These are phyloP conservation scores for Colletotrichum abscissum DNA, from an alignment of 2,329 filamentous ascomycete genomes.

Conservation along the genomic window DNA sequence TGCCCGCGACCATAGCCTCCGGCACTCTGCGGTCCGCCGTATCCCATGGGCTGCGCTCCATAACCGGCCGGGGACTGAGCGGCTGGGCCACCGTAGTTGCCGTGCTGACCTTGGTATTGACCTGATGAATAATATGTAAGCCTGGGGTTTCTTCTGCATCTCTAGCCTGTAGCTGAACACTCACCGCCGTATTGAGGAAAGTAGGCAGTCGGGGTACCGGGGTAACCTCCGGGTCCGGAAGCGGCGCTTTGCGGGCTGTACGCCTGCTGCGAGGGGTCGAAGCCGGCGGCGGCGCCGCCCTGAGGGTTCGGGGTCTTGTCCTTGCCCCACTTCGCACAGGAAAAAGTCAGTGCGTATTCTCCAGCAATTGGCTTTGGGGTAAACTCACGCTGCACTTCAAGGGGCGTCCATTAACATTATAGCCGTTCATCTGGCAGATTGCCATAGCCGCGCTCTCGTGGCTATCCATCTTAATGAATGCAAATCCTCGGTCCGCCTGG, in stretches of 20 bases:
- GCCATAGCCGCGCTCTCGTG: constrained; percentile 99
- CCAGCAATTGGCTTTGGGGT: background rate
- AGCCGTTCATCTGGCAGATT: constrained; percentile 97
- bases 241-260: constrained; percentile 78
- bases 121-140: constrained; percentile 48
- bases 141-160: constrained; percentile 11
- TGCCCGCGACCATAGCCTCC: constrained; percentile 87
- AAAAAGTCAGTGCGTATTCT: constrained; percentile 23
- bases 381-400: constrained; percentile 96
- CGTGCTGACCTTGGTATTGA: constrained; percentile 74
- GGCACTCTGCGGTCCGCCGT: constrained; percentile 78
- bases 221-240: constrained; percentile 74
- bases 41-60: constrained; percentile 76
- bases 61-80: constrained; percentile 72
- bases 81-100: constrained; percentile 72
- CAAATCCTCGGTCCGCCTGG: constrained; percentile 97
- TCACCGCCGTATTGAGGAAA: constrained; percentile 94
- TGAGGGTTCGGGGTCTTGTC: constrained; percentile 87
- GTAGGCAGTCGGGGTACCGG: constrained; percentile 82
- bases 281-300: constrained; percentile 67
- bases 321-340: constrained; percentile 87
- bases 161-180: constrained; percentile 41
- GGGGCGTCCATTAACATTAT: constrained; percentile 96
- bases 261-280: constrained; percentile 79
- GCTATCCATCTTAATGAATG: constrained; percentile 99